Base-by-base conservation (phyloP, 768 basidiomycete species). In the Tulasnella sp. region DNA sequence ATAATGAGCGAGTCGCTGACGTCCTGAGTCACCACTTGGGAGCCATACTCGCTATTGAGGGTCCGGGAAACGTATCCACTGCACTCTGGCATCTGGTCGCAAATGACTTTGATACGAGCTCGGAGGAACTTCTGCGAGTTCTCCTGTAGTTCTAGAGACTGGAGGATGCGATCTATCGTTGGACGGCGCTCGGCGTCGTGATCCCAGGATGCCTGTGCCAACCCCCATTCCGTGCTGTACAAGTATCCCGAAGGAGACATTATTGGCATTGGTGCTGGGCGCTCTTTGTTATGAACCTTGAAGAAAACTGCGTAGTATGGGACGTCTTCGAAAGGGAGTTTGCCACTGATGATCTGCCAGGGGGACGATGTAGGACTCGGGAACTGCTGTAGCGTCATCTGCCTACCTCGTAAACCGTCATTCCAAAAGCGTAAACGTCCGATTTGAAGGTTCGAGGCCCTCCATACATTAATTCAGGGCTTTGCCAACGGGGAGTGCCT, bases 401-500 rank as follows among this genome's bases (percentile, higher is more conserved):
- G 31, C 73, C 38, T 36, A 42, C 73, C 73, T 74, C 73, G 38
- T 46, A 40, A 40, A 74, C 44, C 1, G 73, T 74, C 44, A 74
- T 74, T 14, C 73, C 73, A 38, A 74, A 74, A n/a, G 73, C 73
- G 27, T 74, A 74, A 31, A 74, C 73, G 21, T 74, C 73, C 4
- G 39, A 40, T 34, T 74, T 31, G 16, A 74, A 42, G 9, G 19
- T 40, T 36, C 44, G 21, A 40, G 73, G 27, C 3, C 19, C 73
- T 34, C 73, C 73, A n/a, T 40, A 40, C 73, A 40, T 21, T 38
- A 74, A 14, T 31, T 74, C 73, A 8, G 73, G 73, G 38, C 73
- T 46, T n/a, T 74, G 73, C 73, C 73, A 74, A 27, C 73, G 73
- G 0, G 27, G 38, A n/a, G 38, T 74, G 31, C 73, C 73, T 8